Conservation (phyloP, 441 rosid genomes). For the Biscutella auriculata region DNA sequence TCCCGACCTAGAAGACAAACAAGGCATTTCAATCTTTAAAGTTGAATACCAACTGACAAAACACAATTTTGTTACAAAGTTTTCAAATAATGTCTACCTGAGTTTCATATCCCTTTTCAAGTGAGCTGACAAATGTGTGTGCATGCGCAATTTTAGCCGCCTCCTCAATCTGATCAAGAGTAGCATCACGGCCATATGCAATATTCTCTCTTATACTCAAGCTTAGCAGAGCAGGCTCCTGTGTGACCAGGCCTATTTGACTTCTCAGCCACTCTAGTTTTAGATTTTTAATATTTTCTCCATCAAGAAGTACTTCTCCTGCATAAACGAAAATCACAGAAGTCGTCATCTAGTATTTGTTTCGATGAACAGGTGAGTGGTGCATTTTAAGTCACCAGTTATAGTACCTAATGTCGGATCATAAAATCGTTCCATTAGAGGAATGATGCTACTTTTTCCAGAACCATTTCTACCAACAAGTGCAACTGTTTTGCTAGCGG, state of each 20-base stretch:
- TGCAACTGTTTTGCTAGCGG: slow-evolving; percentile 89
- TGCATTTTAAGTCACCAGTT: slow-evolving; percentile 1
- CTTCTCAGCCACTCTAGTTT: slow-evolving; percentile 88
- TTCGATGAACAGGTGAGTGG: background rate
- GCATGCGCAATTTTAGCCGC: slow-evolving; percentile 97
- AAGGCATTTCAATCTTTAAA: slow-evolving; percentile 3
- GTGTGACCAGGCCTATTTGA: slow-evolving; percentile 90
- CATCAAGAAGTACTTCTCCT: slow-evolving; percentile 98
- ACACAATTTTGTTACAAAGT: background rate
- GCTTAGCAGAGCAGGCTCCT: slow-evolving; percentile 94
- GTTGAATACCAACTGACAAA: background rate
- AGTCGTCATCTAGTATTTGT: slow-evolving; percentile 8
- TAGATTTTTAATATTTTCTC: slow-evolving; percentile 83
- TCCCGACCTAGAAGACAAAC: slow-evolving; percentile 59
- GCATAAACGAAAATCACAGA: slow-evolving; percentile 25
- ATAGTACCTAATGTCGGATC: slow-evolving; percentile 89
- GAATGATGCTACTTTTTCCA: slow-evolving; percentile 93
- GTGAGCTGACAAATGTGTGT: slow-evolving; percentile 89
- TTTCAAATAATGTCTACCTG: slow-evolving; percentile 40
- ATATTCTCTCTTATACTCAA: slow-evolving; percentile 86
- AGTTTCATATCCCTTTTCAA: slow-evolving; percentile 87
- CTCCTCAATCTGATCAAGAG: slow-evolving; percentile 84
- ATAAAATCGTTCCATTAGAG: slow-evolving; percentile 94
- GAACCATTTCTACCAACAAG: slow-evolving; percentile 99
- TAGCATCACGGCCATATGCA: slow-evolving; percentile 83